phyloP scores from a whole-genome alignment of 148 eudicot species.

The Vaccinium darrowii region DNA sequence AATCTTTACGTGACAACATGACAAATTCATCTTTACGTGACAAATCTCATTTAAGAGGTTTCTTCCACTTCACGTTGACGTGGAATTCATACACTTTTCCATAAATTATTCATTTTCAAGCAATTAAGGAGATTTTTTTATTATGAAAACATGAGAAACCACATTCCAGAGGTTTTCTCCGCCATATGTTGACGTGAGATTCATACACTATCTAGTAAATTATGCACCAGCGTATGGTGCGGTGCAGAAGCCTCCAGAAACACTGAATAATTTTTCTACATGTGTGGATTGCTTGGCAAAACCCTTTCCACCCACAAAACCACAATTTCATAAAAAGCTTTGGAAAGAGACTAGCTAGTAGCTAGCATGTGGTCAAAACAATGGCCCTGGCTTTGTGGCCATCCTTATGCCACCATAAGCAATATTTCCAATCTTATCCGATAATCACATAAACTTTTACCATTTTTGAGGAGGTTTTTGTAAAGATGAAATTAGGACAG shows the following conservation, averaged over 20 bases:
- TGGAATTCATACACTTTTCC: background rate
- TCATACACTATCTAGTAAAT: background rate
- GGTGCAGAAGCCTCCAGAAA: background rate
- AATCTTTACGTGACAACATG: too few species aligned
- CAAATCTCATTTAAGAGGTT: too few species aligned
- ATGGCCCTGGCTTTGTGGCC: background rate
- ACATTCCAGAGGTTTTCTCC: background rate
- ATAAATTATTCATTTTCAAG: background rate
- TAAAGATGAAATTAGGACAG: too few species aligned
- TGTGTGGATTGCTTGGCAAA: background rate
- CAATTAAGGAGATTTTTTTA: too few species aligned
- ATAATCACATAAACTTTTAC: too few species aligned
- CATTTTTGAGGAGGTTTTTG: too few species aligned
- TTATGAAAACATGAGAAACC: too few species aligned
- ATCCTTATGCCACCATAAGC: background rate
- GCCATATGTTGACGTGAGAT: background rate
- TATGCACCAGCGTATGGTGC: background rate
- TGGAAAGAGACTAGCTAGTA: background rate
- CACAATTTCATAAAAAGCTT: background rate
- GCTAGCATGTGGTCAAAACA: background rate
- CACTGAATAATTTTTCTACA: background rate
- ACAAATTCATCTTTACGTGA: too few species aligned
- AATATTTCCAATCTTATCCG: background rate
- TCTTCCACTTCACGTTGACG: background rate
- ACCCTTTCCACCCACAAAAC: background rate